phyloP scores from a whole-genome alignment of 2,329 filamentous ascomycete species.

The Fusarium devonianum region DNA sequence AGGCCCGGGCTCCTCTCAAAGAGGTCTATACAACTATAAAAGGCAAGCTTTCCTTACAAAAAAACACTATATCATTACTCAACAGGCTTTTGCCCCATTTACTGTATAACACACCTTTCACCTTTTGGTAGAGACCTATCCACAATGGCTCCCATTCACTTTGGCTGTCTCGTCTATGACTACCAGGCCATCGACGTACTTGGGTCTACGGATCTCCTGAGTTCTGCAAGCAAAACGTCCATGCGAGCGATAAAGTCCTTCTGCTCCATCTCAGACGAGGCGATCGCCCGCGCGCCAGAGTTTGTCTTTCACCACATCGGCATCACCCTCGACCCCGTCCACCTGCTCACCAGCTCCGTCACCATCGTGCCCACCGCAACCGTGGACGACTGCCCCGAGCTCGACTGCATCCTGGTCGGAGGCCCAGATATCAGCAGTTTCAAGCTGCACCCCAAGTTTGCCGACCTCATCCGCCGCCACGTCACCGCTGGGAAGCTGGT shows the following conservation, averaged over 20 bases:
- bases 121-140: background rate
- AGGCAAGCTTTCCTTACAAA: background rate
- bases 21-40: too few relatives aligned
- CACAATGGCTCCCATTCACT: slow-evolving; percentile 22
- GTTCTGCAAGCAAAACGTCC: slow-evolving; percentile 34
- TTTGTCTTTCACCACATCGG: slow-evolving; percentile 48
- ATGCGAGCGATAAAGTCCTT: slow-evolving; percentile 16
- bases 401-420: slow-evolving; percentile 49
- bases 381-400: slow-evolving; percentile 46
- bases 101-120: too few relatives aligned
- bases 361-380: slow-evolving; percentile 43
- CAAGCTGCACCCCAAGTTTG: slow-evolving; percentile 41
- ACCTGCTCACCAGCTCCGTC: slow-evolving; percentile 12
- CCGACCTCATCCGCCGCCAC: slow-evolving; percentile 46
- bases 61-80: background rate
- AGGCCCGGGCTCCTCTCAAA: too few relatives aligned
- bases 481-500: slow-evolving; percentile 47
- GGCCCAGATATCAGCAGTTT: slow-evolving; percentile 43
- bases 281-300: slow-evolving; percentile 38
- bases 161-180: slow-evolving; percentile 37
- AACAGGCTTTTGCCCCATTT: background rate
- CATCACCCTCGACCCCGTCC: slow-evolving; percentile 41
- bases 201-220: slow-evolving; percentile 44
- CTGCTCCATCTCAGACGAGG: slow-evolving; percentile 28
- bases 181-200: slow-evolving; percentile 47